Evolutionary conservation across 257 asterid genomes (phyloP), one percentile per base, ranked within the genome.

Genomic region (Paulownia fortunei): DNA sequence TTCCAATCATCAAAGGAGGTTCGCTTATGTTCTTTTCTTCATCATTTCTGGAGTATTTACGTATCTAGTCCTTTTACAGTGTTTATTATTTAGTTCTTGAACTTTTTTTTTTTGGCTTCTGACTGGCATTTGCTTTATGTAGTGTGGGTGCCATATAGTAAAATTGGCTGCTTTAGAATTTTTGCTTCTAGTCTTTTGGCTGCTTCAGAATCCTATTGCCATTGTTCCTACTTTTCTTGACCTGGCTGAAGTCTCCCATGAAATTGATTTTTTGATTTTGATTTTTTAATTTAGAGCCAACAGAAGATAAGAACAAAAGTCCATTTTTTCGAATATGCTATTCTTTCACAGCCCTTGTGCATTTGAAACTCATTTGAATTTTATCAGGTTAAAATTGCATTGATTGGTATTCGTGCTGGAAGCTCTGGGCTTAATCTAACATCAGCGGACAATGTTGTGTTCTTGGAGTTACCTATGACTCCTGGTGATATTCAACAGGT

Each of bases 331-430:
- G n/a, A 58, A 62, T 42, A 34, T 18, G 15, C 42, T 21, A 44
- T 69, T 69, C 39, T 51, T 65, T 67, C 44, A 24, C 59, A 59
- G 18, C 58, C 63, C 69, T 83, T 18, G 9, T 58, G 79, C 75
- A 69, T 58, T 76, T 52, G 21, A 44, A 70, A 64, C 13, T 63
- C 63, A 55, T 69, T 78, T 55, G 47, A 55, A 16, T 63, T 76
- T 42, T 76, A 59, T 42, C 87, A 95, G 99, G 96, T 93, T 69
- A 95, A 88, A 90, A 88, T 93, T 78, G 99, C 99, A 10, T 75
- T 95, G 75, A 85, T 93, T 70, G 99, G 99, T 83, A 93, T 95
- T 77, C 92, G 94, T 79, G 96, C 99, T 76, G 99, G 99, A 79
- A 92, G 99, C 78, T 83, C 92, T 68, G 99, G 99, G 73, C 97